phyloP scores from a whole-genome alignment of 2,329 filamentous ascomycete species.

The Westerdykella sp. region DNA sequence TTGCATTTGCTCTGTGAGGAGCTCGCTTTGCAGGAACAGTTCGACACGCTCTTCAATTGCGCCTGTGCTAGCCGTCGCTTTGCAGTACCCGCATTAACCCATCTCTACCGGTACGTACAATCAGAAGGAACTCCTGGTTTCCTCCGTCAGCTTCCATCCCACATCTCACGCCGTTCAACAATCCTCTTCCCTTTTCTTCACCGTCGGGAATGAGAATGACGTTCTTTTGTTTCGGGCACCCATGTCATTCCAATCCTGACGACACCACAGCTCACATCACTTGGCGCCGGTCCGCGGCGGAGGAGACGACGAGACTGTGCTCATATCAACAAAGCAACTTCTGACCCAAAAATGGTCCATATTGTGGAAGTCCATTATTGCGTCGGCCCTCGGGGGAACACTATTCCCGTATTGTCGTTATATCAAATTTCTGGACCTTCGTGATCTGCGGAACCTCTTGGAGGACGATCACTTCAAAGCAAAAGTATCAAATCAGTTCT shows the following conservation, averaged over 20 bases:
- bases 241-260: not conserved
- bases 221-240: not conserved
- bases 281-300: slow-evolving; percentile 41
- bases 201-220: not conserved
- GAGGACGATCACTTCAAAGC: slow-evolving; percentile 54
- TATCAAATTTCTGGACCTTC: slow-evolving; percentile 57
- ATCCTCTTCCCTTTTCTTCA: not conserved
- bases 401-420: slow-evolving; percentile 65
- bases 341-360: slow-evolving; percentile 54
- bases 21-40: slow-evolving; percentile 51
- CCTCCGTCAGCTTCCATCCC: too few species aligned
- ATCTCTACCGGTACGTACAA: slow-evolving; percentile 54
- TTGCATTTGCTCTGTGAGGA: slow-evolving; percentile 56
- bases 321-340: slow-evolving; percentile 40
- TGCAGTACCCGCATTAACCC: slow-evolving; percentile 53
- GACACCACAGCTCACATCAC: slow-evolving; percentile 37
- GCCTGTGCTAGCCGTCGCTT: slow-evolving; percentile 51
- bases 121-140: not conserved
- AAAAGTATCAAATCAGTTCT: slow-evolving; percentile 53
- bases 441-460: slow-evolving; percentile 55
- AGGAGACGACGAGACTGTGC: slow-evolving; percentile 37
- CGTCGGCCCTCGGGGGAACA: slow-evolving; percentile 58
- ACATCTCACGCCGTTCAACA: not conserved
- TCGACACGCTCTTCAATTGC: slow-evolving; percentile 55
- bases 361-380: slow-evolving; percentile 62